Percentiles rank a stretch among this genome's conserved stretches.
Evolutionary conservation across 768 basidiomycete genomes (phyloP).

Genomic region (Amanita rubescens): DNA sequence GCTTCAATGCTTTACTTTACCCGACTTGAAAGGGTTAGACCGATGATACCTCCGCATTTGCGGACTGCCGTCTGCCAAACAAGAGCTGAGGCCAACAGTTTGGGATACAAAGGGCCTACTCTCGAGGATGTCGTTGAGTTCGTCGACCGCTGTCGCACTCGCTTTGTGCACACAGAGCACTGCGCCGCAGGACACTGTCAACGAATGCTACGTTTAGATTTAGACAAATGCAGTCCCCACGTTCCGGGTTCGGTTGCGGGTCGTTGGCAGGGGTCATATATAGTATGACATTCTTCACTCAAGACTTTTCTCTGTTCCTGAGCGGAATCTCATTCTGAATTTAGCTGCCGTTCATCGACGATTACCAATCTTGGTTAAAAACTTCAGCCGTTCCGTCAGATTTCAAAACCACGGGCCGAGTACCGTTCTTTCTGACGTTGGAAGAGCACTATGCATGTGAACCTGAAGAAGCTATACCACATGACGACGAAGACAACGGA

Average conservation of each 20-base stretch:
- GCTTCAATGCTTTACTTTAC: conserved; percentile 43
- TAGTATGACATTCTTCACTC: conserved; percentile 27
- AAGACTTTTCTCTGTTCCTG: too few species aligned
- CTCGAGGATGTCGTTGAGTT: conserved; percentile 40
- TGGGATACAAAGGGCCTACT: conserved; percentile 32
- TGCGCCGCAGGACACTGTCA: not conserved
- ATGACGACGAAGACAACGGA: conserved; percentile 25
- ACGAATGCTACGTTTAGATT: not conserved
- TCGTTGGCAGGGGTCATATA: conserved; percentile 41
- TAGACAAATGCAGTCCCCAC: conserved; percentile 26
- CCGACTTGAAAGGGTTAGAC: conserved; percentile 27
- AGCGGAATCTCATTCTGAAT: conserved; percentile 1
- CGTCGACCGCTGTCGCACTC: conserved; percentile 33
- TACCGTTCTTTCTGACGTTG: conserved; percentile 41
- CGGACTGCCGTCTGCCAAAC: conserved; percentile 15
- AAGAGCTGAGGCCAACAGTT: conserved; percentile 24
- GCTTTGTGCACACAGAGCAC: conserved; percentile 25
- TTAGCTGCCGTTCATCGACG: conserved; percentile 32
- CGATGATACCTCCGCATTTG: conserved; percentile 34
- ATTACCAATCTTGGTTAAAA: conserved; percentile 30
- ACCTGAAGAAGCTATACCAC: conserved; percentile 25
- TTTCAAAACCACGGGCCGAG: conserved; percentile 30
- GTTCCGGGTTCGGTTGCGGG: conserved; percentile 38
- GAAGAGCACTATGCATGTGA: conserved; percentile 40
- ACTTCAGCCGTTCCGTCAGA: conserved; percentile 25